These are phyloP conservation scores for Litsea cubeba DNA, from an alignment of 164 flowering plant genomes.

Conservation along the genomic window DNA sequence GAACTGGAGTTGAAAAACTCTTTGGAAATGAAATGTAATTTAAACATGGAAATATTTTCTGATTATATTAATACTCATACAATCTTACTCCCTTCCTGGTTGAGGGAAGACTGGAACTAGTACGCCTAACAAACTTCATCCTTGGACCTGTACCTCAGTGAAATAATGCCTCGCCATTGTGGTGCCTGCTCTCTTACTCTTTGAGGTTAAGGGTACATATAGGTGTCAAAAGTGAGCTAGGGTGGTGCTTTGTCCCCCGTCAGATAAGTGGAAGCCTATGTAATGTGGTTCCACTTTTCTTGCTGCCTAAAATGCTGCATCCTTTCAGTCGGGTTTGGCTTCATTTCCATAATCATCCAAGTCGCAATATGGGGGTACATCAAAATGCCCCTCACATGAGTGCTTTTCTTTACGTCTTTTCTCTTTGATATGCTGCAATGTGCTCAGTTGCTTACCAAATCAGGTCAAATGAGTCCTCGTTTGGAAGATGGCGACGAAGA, in stretches of 20 bases:
- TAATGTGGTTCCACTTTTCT: background rate
- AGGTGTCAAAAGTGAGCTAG: background rate
- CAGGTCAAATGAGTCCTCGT: slow-evolving; percentile 48
- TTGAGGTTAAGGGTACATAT: background rate
- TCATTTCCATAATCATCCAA: background rate
- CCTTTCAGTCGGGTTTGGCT: background rate
- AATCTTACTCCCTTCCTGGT: no score
- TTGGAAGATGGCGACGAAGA: slow-evolving; percentile 60
- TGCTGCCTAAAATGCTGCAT: background rate
- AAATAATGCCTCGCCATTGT: background rate
- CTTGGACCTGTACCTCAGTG: no score
- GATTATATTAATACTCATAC: no score
- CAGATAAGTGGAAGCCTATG: background rate
- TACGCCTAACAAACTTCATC: no score
- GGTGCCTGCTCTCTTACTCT: background rate
- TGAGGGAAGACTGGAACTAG: no score
- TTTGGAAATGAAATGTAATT: no score
- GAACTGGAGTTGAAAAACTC: no score
- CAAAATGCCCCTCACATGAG: background rate
- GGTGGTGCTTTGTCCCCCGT: background rate
- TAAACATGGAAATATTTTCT: no score
- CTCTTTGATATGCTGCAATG: background rate
- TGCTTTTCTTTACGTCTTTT: background rate
- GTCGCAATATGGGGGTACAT: background rate
- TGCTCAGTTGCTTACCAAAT: slow-evolving; percentile 11